A percentile compares a stretch with the other conserved stretches of the same genome.
phyloP scores from a whole-genome alignment of 305 asterid genomes.

The Solanum hybrid region DNA sequence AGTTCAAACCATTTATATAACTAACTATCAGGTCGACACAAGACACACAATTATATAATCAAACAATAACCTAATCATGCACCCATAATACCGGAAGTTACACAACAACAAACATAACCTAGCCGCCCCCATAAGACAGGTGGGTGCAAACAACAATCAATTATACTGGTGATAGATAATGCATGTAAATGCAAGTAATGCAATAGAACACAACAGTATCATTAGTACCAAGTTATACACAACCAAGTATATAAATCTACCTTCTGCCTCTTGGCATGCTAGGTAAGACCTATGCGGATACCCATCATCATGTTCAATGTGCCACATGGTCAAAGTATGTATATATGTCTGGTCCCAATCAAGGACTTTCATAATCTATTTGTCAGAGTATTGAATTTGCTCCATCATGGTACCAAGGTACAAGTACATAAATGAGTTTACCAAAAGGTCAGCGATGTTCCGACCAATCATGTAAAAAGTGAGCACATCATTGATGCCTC shows the following conservation, averaged over 20 bases:
- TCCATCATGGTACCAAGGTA: not conserved
- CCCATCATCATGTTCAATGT: not conserved
- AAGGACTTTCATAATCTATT: not conserved
- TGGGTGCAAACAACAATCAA: not conserved
- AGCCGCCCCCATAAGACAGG: not conserved
- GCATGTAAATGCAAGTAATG: not conserved
- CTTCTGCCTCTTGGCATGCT: not conserved
- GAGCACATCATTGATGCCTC: not conserved
- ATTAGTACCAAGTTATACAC: not conserved
- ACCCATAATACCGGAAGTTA: not conserved
- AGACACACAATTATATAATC: not conserved
- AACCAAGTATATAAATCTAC: not conserved
- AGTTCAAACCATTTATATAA: not conserved
- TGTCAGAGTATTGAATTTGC: not conserved
- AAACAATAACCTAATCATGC: not conserved
- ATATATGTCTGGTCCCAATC: not conserved
- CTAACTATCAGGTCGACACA: not conserved
- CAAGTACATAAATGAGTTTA: not conserved
- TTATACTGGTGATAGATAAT: no score
- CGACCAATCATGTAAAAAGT: not conserved
- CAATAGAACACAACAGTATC: not conserved
- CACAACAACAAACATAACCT: not conserved
- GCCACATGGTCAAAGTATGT: not conserved
- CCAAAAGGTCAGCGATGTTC: not conserved
- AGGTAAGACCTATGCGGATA: not conserved